These are phyloP conservation scores for Penicillium sp. DNA, from an alignment of 2,329 filamentous ascomycete species.

Conservation along the genomic window DNA sequence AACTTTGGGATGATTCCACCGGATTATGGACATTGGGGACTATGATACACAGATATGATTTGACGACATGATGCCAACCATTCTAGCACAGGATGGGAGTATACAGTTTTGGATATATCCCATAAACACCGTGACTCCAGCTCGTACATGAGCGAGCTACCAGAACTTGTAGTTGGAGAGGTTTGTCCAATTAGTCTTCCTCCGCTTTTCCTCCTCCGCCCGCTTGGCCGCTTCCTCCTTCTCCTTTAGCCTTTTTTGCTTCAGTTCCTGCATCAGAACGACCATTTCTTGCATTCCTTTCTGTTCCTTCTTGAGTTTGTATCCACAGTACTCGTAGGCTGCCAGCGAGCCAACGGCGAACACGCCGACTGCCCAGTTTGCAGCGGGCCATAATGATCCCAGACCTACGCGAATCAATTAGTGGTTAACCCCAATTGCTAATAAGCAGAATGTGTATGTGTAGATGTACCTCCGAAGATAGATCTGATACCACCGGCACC, in stretches of 20 bases:
- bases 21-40: conserved; percentile 15
- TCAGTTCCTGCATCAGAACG: conserved; percentile 71
- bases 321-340: conserved; percentile 81
- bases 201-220: conserved; percentile 37
- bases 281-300: conserved; percentile 80
- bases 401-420: conserved; percentile 23
- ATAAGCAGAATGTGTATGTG: neutral
- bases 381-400: conserved; percentile 61
- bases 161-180: conserved; percentile 46
- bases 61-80: conserved; percentile 18
- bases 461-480: conserved; percentile 62
- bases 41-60: conserved; percentile 27
- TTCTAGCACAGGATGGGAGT: conserved; percentile 15
- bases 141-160: conserved; percentile 29
- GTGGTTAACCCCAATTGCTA: neutral
- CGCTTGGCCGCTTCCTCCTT: conserved; percentile 38
- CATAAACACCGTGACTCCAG: conserved; percentile 33
- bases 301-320: conserved; percentile 66
- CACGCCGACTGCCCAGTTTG: conserved; percentile 79
- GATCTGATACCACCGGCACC: conserved; percentile 68
- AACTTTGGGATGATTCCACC: conserved; percentile 5
- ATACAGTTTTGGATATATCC: conserved; percentile 22
- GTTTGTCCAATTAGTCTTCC: conserved; percentile 43
- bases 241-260: conserved; percentile 57
- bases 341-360: conserved; percentile 66